Base-by-base conservation (phyloP, 1,139 yeast genomes). In the Kurtzmaniella quercitrusa region DNA sequence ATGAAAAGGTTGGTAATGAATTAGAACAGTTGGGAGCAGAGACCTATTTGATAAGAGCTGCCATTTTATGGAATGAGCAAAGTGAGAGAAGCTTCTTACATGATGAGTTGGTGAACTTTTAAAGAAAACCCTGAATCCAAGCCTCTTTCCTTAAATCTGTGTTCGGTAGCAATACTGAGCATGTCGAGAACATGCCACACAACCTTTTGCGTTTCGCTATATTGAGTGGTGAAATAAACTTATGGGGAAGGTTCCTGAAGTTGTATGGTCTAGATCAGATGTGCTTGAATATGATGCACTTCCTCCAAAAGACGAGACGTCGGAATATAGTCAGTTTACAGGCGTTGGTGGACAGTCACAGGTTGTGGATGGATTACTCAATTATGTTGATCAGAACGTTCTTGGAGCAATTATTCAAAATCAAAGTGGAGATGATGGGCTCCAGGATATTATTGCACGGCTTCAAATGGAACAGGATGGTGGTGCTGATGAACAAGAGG, bases 221-320 rank as follows among this genome's bases (percentile, higher is more conserved):
- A 28, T 61, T 85, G 37, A 82, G 89, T 0, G 87, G 85, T 14
- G 93, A 84, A 80, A 78, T 23, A 74, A 78, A 40, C 72, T 82
- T 0, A 80, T 84, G 85, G 88, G 87, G 1, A 75, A 76, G 50
- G 67, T 84, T 15, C 94, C 94, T 0, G 57, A 70, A 36, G 54
- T 63, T 2, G 68, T 84, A n/a, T 85, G 88, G 85, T 70, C 74
- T 2, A 58, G 76, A 37, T 71, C 80, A 46, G 85, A 82, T 44
- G 69, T 80, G 14, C 78, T 69, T 52, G 94, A 85, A 51, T 85
- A 76, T 56, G 94, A 85, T 59, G 76, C 82, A 2, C 59, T 84
- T 17, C 91, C 93, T 1, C 89, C 91, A 11, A 58, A 54, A 38
- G 67, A 63, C 44, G 44, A 49, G 2, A 51, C 57, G 8, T 53